Base-by-base conservation (phyloP, 2,329 filamentous ascomycete genomes). In the Aspergillus niger region DNA sequence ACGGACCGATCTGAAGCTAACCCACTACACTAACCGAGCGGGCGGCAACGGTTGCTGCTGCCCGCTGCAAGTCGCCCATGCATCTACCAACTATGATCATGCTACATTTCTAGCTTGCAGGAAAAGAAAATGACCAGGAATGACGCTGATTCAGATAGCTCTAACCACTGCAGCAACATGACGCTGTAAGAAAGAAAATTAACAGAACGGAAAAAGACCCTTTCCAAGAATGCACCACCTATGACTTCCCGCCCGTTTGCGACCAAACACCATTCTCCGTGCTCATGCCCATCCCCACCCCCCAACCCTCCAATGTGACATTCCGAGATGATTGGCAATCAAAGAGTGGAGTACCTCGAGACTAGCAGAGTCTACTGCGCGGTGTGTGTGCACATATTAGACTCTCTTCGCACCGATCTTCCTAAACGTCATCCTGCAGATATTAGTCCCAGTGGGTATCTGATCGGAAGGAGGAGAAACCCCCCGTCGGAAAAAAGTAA, bases 361-460 rank as follows among this genome's bases (percentile, higher is more conserved):
- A 38, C 39, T 55, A 44, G 47, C 8, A 39, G 17, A 55, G 28
- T 55, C 43, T 22, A 43, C 41, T 44, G 41, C 22, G 20, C 22
- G 15, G 38, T 28, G 15, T n/a, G 28, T 36, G 41, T 24, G 20
- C 13, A 15, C 53, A 43, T n/a, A 20, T 32, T 36, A 41, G 32
- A 44, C 24, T 52, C 56, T 48, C 56, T 43, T 38, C 20, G 32
- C 22, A 36, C 28, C 49, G 41, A 36, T 44, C 39, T 55, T 59
- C 44, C 58, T 26, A 50, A 59, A 65, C 65, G 63, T 66, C 65
- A 66, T 65, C 58, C 54, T 58, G 61, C 65, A 66, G 60, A 58
- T 57, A 50, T 61, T 55, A 36, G 39, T 47, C 53, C 38, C 39
- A 17, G 30, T 44, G 26, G 39, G 53, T 47, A 47, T 44, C 39